phyloP scores from a whole-genome alignment of 345 rosid species.

The Salix caprea region DNA sequence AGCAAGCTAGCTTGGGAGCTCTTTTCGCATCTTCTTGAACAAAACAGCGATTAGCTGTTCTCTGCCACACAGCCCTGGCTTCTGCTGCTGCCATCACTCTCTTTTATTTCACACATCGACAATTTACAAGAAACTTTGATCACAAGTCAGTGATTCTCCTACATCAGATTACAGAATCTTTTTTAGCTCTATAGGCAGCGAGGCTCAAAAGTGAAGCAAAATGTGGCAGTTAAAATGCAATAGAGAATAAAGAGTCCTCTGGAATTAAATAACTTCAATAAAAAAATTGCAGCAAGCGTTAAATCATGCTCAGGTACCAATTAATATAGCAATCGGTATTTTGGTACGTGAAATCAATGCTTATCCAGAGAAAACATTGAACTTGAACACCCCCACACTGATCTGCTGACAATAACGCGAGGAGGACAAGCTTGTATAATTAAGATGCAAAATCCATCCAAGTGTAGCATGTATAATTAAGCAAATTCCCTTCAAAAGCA shows the following conservation, averaged over 20 bases:
- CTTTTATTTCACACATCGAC: conserved; percentile 33
- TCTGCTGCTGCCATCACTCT: conserved; percentile 80
- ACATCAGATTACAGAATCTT: neutral
- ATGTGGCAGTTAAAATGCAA: neutral
- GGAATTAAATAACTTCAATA: neutral
- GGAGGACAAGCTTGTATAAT: neutral
- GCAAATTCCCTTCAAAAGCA: neutral
- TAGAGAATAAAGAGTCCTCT: neutral
- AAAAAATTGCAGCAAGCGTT: neutral
- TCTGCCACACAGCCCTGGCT: conserved; percentile 89
- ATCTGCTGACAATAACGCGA: neutral
- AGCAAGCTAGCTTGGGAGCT: conserved; percentile 88
- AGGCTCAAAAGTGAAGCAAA: neutral
- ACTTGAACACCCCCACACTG: neutral
- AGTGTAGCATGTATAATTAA: too few species aligned
- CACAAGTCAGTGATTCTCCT: neutral
- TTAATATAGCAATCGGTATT: neutral
- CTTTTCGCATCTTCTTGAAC: conserved; percentile 97
- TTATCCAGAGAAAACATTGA: neutral
- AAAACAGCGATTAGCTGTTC: conserved; percentile 86
- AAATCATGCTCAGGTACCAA: neutral
- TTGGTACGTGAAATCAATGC: neutral
- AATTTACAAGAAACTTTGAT: neutral
- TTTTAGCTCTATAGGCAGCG: neutral
- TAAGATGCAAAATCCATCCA: neutral